Percentiles rank a stretch among this genome's conserved stretches.
Conservation (phyloP, 495 filamentous ascomycete species). For the Podospora anserina region DNA sequence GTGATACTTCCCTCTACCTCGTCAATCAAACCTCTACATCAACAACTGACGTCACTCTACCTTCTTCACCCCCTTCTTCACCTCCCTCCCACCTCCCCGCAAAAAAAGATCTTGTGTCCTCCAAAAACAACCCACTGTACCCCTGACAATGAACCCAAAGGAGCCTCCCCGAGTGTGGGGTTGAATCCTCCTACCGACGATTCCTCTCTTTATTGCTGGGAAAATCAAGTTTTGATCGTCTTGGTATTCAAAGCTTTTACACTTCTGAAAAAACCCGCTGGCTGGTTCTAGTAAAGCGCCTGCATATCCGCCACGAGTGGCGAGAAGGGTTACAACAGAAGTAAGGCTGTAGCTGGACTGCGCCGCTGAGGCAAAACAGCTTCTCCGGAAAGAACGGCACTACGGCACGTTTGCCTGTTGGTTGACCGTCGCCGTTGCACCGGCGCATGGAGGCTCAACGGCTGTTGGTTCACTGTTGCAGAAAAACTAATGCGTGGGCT, state of each 20-base stretch:
- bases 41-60: not conserved
- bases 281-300: not conserved
- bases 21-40: not conserved
- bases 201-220: not conserved
- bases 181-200: not conserved
- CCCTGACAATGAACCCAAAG: not conserved
- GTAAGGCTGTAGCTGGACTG: not conserved
- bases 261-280: not conserved
- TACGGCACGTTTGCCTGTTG: not conserved
- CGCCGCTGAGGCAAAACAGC: not conserved
- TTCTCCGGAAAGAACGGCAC: not conserved
- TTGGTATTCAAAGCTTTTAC: not conserved
- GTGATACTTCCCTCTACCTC: not conserved
- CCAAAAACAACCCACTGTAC: not conserved
- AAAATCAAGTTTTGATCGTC: not conserved
- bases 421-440: not conserved
- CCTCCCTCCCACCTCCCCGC: not conserved
- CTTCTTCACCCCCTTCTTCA: not conserved
- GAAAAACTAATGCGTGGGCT: not conserved
- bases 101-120: not conserved
- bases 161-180: not conserved
- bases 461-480: not conserved
- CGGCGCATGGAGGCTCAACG: not conserved
- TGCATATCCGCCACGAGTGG: not conserved
- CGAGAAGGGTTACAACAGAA: no score